phyloP scores from a whole-genome alignment of 805 yeast species.

The Saccharomycopsis selenospora region DNA sequence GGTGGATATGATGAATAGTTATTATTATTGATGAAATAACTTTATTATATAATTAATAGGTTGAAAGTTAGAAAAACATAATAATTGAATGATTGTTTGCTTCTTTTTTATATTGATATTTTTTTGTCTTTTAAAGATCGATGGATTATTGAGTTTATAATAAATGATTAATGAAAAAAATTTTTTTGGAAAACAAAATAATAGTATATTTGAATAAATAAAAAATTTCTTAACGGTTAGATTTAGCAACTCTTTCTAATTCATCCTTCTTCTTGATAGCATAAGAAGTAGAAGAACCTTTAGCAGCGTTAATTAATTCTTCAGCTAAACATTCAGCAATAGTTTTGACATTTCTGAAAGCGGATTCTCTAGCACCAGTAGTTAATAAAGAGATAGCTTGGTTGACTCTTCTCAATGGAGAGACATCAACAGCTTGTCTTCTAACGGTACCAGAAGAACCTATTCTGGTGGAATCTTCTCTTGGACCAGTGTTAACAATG shows the following conservation, averaged over 20 bases:
- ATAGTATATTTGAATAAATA: too few relatives aligned
- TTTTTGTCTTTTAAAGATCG: too few relatives aligned
- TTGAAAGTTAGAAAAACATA: too few relatives aligned
- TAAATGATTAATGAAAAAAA: too few relatives aligned
- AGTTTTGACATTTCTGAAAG: slow-evolving; percentile 99
- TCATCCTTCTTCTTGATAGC: slow-evolving; percentile 99
- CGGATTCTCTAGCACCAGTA: slow-evolving; percentile 99
- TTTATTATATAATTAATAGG: too few relatives aligned
- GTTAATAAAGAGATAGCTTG: slow-evolving; percentile 97
- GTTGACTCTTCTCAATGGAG: slow-evolving; percentile 99
- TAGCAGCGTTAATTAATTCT: slow-evolving; percentile 99
- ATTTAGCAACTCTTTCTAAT: slow-evolving; percentile 99
- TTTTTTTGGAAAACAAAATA: too few relatives aligned
- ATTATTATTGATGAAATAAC: too few relatives aligned
- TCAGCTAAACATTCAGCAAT: slow-evolving; percentile 99
- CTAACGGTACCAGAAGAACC: slow-evolving; percentile 99
- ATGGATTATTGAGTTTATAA: too few relatives aligned
- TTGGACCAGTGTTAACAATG: slow-evolving; percentile 99
- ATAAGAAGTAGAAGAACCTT: slow-evolving; percentile 99
- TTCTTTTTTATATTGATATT: too few relatives aligned
- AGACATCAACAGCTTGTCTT: slow-evolving; percentile 99
- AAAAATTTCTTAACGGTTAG: slow-evolving; percentile 85
- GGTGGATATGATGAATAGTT: too few relatives aligned
- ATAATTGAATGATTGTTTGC: too few relatives aligned
- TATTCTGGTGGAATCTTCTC: slow-evolving; percentile 99